Evolutionary conservation across 371 early-diverging fungal genomes (phyloP).

Genomic region (Batkoa obscura): DNA sequence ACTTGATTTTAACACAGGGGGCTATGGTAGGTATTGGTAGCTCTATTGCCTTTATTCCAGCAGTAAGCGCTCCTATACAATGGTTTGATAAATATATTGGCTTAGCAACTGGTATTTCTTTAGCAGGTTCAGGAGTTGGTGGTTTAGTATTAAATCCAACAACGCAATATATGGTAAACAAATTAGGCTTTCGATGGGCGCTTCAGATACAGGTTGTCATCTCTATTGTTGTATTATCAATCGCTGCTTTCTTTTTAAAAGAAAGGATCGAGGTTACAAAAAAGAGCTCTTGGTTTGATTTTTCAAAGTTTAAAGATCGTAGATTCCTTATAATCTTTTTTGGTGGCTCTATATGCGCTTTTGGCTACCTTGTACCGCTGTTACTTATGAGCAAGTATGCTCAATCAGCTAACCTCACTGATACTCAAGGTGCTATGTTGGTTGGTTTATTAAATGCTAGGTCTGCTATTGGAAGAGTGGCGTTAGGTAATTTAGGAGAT

Average conservation of each 20-base stretch:
- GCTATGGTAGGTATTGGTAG: slow-evolving; percentile 28
- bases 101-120: slow-evolving; percentile 50
- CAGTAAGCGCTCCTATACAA: slow-evolving; percentile 37
- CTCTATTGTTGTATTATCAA: slow-evolving; percentile 20
- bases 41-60: slow-evolving; percentile 34
- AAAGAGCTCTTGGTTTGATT: slow-evolving; percentile 8
- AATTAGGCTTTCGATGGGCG: slow-evolving; percentile 36
- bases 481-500: slow-evolving; percentile 36
- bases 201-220: slow-evolving; percentile 36
- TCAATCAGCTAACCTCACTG: slow-evolving; percentile 10
- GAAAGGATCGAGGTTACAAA: background rate
- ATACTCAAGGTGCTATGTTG: slow-evolving; percentile 20
- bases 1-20: slow-evolving; percentile 28
- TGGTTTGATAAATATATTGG: slow-evolving; percentile 56
- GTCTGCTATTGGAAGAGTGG: slow-evolving; percentile 41
- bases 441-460: slow-evolving; percentile 28
- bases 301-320: slow-evolving; percentile 13
- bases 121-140: slow-evolving; percentile 59
- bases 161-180: slow-evolving; percentile 27
- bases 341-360: slow-evolving; percentile 9
- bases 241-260: slow-evolving; percentile 7
- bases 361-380: slow-evolving; percentile 11
- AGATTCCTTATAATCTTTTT: slow-evolving; percentile 9
- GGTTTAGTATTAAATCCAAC: slow-evolving; percentile 53
- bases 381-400: background rate